A percentile compares a stretch with the other conserved stretches of the same genome.
Conservation (phyloP, 768 basidiomycete genomes). For the Jaapia argillacea region DNA sequence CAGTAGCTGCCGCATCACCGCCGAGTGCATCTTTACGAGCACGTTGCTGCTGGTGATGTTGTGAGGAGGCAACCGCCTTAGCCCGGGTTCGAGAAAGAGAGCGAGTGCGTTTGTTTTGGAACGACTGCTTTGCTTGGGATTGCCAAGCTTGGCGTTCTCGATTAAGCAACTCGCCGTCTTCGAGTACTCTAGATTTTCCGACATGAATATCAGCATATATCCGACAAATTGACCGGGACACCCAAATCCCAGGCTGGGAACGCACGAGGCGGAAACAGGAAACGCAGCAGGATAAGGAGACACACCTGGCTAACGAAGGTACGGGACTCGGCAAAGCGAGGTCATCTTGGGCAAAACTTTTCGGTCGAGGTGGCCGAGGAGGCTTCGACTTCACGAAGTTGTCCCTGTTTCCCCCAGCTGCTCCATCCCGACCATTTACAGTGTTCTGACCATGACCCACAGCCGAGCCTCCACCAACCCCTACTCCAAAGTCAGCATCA, state of each 20-base stretch:
- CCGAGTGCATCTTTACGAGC: constrained; percentile 11
- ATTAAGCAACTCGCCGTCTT: constrained; percentile 51
- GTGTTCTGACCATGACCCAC: too few species aligned
- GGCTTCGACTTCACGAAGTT: too few species aligned
- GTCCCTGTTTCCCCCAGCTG: too few species aligned
- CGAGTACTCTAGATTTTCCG: constrained; percentile 47
- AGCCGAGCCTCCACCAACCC: too few species aligned
- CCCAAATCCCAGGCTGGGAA: not conserved
- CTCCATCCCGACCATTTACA: too few species aligned
- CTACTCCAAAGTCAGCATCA: too few species aligned
- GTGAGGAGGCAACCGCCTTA: constrained; percentile 38
- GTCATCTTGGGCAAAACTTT: constrained; percentile 53
- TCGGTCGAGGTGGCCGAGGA: constrained; percentile 31
- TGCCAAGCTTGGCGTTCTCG: constrained; percentile 61
- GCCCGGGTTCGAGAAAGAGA: constrained; percentile 54
- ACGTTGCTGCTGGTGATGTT: constrained; percentile 13
- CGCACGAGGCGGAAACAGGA: not conserved
- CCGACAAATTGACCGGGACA: not conserved
- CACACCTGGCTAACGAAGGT: constrained; percentile 42
- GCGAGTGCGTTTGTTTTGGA: constrained; percentile 55
- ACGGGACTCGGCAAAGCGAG: constrained; percentile 47
- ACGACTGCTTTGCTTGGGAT: constrained; percentile 46
- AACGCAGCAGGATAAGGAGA: constrained; percentile 2
- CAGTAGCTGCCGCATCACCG: too few species aligned
- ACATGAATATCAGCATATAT: not conserved